phyloP scores from a whole-genome alignment of 2,329 filamentous ascomycete genomes.

The Aureobasidium melanogenum region DNA sequence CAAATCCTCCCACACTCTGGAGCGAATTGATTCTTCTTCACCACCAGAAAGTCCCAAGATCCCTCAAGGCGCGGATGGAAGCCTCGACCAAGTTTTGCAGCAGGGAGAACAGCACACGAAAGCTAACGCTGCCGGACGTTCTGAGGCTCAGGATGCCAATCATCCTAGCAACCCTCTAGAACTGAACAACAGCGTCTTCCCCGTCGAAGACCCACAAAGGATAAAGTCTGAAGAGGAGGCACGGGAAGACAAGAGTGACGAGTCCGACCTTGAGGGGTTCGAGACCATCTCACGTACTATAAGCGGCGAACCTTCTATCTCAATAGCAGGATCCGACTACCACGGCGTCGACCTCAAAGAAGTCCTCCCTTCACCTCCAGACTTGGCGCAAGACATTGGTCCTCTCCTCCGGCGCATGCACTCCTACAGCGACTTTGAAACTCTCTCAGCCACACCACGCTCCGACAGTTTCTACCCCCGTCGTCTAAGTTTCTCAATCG shows the following conservation, averaged over 20 bases:
- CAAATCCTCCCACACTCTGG: neutral
- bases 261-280: neutral
- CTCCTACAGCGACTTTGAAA: constrained; percentile 36
- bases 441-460: constrained; percentile 11
- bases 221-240: neutral
- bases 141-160: neutral
- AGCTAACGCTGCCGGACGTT: no score
- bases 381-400: constrained; percentile 36
- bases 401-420: constrained; percentile 50
- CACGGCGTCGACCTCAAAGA: constrained; percentile 53
- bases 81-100: neutral
- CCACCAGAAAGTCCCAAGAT: constrained; percentile 5
- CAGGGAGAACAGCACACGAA: neutral
- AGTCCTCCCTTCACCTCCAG: constrained; percentile 41
- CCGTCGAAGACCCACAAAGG: constrained; percentile 1
- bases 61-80: neutral
- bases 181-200: neutral
- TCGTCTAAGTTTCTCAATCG: constrained; percentile 65
- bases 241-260: neutral
- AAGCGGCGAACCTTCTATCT: constrained; percentile 23
- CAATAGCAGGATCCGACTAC: constrained; percentile 50
- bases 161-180: neutral
- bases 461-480: constrained; percentile 57
- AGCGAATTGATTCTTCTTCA: constrained; percentile 1
- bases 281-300: neutral